Evolutionary conservation across 202 grass and related monocot genomes (phyloP), one percentile per base, ranked within the genome.

Genomic region (Carex arenaria): DNA sequence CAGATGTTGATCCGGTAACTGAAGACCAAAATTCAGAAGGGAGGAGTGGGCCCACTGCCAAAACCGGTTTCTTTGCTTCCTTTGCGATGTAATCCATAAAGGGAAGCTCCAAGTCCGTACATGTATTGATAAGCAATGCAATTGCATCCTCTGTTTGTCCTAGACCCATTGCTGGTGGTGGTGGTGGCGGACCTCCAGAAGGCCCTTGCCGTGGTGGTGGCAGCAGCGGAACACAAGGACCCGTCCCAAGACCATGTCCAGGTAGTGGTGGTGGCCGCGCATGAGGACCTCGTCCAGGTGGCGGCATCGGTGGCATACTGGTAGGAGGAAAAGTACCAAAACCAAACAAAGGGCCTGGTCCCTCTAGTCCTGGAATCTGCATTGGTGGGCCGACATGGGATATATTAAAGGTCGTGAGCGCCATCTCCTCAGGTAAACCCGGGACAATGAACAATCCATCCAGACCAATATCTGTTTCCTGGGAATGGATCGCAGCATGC

Each of bases 21-120:
- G 76, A 74, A 43, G 82, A 85, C 87, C 87, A 85, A 38, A 86
- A 82, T 40, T 76, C 61, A 34, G 79, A 47, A 42, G 87, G 87
- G 51, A 89, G 83, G 67, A 89, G 78, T 4, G 87, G 87, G 6
- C 87, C 87, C 10, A 89, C 38, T 3, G 79, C 87, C 79, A 84
- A 83, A 6, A 85, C 79, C 53, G 83, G 61, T n/a, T 86, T 89
- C 36, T 79, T 83, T 38, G 53, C 47, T 52, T 83, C 38, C 32
- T 70, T 57, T 0, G 78, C 79, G 15, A 85, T 19, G 70, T 86
- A 89, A 1, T 85, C 52, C 3, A 89, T 70, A 55, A 89, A 89
- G 10, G 79, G 84, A 36, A 38, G 79, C 69, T 89, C 87, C 52
- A 89, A 26, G 79, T 83, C 84, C 4, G 67, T 78, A 59, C 84